Evolutionary conservation across 805 yeast species (phyloP), one percentile per base, ranked within the genome.

Genomic region (Zygotorulaspora florentina): DNA sequence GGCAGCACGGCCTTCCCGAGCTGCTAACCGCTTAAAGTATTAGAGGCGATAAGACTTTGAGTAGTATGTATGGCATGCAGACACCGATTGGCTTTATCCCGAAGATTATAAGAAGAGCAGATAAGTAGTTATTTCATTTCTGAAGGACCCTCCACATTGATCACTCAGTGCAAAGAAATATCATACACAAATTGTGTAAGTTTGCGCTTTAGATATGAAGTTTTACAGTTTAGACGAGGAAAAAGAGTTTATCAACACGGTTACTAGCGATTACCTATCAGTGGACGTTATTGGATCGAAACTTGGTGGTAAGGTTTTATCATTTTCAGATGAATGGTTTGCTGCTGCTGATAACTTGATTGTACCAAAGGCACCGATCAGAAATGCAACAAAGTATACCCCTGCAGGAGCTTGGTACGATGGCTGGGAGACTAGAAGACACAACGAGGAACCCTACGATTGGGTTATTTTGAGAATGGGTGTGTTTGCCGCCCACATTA

Each of bases 361-460:
- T 64, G 82, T 86, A 61, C 90, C 96, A 31, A 75, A 74, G 38
- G 76, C 83, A 2, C 96, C 97, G 2, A 77, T 87, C 46, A 73
- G 95, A 59, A 95, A 88, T 57, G 83, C 85, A 9, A 84, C 89
- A 25, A 75, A 77, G 57, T 90, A 88, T 65, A 79, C 83, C 2
- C 85, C 77, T 48, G 78, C 90, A 2, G 98, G 98, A 42, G 96
- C 96, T 3, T 91, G 97, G 96, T 91, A 87, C 63, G 99, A 91
- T 56, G 99, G 99, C 17, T 91, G 98, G 98, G 98, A 91, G 67
- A 91, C 98, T 10, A 76, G 97, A 64, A 77, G 99, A 68, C 99
- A 91, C 72, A 91, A 91, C 66, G 69, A 79, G 1, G 86, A 73
- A 45, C 87, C 80, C 45, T 85, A 85, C 35, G 99, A 91, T 62